A percentile compares a stretch with the other conserved stretches of the same genome.
phyloP scores from a whole-genome alignment of 108 stramenopile genomes.

The Discostella pseudostelligera region DNA sequence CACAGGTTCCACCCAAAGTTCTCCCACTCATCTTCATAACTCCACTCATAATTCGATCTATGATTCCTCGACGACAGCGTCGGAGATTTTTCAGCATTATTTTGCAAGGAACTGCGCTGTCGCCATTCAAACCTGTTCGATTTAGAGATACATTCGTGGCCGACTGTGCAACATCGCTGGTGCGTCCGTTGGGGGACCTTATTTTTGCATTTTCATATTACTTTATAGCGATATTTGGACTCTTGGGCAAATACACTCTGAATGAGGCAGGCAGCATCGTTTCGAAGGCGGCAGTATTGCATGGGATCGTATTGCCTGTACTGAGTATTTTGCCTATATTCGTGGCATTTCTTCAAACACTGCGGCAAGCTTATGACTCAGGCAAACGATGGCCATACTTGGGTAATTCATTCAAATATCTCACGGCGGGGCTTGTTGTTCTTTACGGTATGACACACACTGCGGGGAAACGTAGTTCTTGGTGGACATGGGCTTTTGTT shows the following conservation, averaged over 20 bases:
- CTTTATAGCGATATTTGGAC: slow-evolving; percentile 65
- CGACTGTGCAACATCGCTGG: slow-evolving; percentile 75
- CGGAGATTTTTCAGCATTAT: slow-evolving; percentile 73
- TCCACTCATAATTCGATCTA: slow-evolving; percentile 64
- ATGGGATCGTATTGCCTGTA: slow-evolving; percentile 75
- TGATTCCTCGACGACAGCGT: slow-evolving; percentile 67
- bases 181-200: slow-evolving; percentile 78
- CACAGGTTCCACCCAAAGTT: slow-evolving; percentile 66
- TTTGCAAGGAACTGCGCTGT: slow-evolving; percentile 64
- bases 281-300: slow-evolving; percentile 68
- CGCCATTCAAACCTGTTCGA: slow-evolving; percentile 58
- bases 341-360: slow-evolving; percentile 80
- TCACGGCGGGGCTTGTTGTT: slow-evolving; percentile 71
- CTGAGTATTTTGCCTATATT: slow-evolving; percentile 74
- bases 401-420: slow-evolving; percentile 84
- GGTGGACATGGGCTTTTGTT: slow-evolving; percentile 66
- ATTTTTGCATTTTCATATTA: slow-evolving; percentile 79
- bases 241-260: slow-evolving; percentile 58
- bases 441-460: slow-evolving; percentile 87
- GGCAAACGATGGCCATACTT: slow-evolving; percentile 81
- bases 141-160: slow-evolving; percentile 86
- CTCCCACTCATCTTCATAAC: slow-evolving; percentile 80
- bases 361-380: slow-evolving; percentile 76
- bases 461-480: slow-evolving; percentile 55
- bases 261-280: slow-evolving; percentile 54